Base-by-base conservation (phyloP, 73 alveolate species). In the Paramecium sonneborni region DNA sequence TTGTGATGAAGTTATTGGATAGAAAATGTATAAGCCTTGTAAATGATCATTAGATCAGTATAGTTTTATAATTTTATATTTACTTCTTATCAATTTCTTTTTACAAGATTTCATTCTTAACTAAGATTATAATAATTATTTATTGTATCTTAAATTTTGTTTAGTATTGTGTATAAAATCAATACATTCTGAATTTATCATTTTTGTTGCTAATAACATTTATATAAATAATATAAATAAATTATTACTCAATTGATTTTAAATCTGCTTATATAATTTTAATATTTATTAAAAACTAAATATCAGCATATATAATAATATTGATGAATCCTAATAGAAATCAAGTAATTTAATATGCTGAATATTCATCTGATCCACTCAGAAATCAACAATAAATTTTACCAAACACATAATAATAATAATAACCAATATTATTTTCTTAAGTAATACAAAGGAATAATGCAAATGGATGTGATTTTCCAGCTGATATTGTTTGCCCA, bases 401-500 rank as follows among this genome's bases (percentile, higher is more conserved):
- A 6, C 43, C 2, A 5, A n/a, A 52, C 32, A n/a, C n/a, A n/a
- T 21, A 20, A 5, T 52, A 52, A 52, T 21, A 52, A 52, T 52
- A 52, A 21, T 62, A 26, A 26, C 84, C 84, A 62, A 62, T 62
- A 30, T 30, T 26, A 30, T 3, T 32, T 12, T 9, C 84, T 14
- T 62, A 62, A 62, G 18, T 62, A 21, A 62, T 62, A 46, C 39
- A 32, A 26, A 74, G 87, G 24, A 74, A 39, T 28, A 74, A 74
- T 74, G 87, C 87, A 34, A 18, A 74, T 37, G 87, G 67, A 35
- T 74, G 56, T 34, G 87, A 28, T 18, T 74, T 34, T 39, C 87
- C 87, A 35, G 87, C 87, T 12, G 58, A 34, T 39, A 74, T 74
- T 15, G 8, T 28, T 37, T 74, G 87, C 32, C 87, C 87, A 37